A percentile compares a stretch with the other conserved stretches of the same genome.
phyloP scores from a whole-genome alignment of 768 basidiomycete genomes.

The Coprinellus aureogranulatus region DNA sequence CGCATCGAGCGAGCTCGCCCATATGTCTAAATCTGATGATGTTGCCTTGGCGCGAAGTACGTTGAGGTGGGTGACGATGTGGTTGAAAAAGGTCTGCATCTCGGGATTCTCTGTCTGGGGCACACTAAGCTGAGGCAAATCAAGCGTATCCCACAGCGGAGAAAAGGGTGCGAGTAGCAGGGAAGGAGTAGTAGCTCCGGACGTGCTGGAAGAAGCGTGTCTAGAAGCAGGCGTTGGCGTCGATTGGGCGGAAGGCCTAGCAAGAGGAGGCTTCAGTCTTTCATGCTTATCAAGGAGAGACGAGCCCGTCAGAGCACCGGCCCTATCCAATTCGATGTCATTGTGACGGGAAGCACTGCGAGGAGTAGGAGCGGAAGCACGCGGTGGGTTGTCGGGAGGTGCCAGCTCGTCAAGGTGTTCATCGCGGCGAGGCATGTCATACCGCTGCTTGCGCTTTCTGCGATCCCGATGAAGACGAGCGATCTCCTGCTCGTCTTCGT shows the following conservation, averaged over 20 bases:
- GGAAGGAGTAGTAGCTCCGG: constrained; percentile 11
- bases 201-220: constrained; percentile 17
- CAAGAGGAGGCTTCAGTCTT: neutral
- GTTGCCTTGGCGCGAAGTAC: constrained; percentile 57
- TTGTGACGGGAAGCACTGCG: constrained; percentile 44
- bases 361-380: constrained; percentile 61
- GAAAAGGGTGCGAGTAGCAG: constrained; percentile 20
- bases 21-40: constrained; percentile 9
- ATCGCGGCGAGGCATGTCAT: neutral
- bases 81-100: constrained; percentile 82
- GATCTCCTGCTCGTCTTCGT: constrained; percentile 36
- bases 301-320: constrained; percentile 15
- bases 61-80: constrained; percentile 79
- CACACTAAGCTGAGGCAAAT: constrained; percentile 50
- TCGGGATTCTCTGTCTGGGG: constrained; percentile 72
- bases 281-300: no score
- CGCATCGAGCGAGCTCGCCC: neutral
- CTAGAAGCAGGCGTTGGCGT: neutral
- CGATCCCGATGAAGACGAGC: constrained; percentile 32
- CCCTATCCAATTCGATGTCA: constrained; percentile 16
- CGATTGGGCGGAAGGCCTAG: neutral
- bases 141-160: constrained; percentile 23
- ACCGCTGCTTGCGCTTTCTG: constrained; percentile 8
- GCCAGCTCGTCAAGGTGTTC: neutral
- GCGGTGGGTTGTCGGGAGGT: constrained; percentile 35